phyloP scores from a whole-genome alignment of 345 rosid species.

The Citrus glauca region DNA sequence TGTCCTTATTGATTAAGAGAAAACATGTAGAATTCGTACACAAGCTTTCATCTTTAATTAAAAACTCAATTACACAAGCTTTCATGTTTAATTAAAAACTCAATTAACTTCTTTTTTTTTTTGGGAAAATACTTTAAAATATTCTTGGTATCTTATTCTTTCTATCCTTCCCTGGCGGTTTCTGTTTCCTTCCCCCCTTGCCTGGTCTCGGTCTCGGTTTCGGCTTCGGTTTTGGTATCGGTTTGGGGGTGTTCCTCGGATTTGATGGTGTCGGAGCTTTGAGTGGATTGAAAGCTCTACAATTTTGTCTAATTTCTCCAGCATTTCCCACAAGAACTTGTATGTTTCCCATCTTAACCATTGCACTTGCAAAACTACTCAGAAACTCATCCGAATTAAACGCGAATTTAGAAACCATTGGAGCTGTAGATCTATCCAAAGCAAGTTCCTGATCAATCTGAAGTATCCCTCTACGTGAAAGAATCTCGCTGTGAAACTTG shows the following conservation, averaged over 20 bases:
- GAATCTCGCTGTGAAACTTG: slow-evolving; percentile 38
- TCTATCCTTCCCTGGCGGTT: background rate
- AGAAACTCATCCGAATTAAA: slow-evolving; percentile 26
- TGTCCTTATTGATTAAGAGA: no score
- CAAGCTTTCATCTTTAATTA: no score
- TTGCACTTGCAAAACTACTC: slow-evolving; percentile 48
- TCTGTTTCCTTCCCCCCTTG: background rate
- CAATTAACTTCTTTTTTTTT: no score
- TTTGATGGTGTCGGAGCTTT: background rate
- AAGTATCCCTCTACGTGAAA: slow-evolving; percentile 45
- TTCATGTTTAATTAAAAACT: no score
- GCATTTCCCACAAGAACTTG: slow-evolving; percentile 48
- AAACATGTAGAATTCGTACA: no score
- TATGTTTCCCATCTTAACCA: slow-evolving; percentile 54
- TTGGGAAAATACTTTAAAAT: no score
- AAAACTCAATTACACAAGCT: no score
- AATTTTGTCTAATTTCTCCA: slow-evolving; percentile 62
- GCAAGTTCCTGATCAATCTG: slow-evolving; percentile 62
- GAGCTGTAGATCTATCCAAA: slow-evolving; percentile 33
- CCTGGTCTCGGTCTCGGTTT: background rate
- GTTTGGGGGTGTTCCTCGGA: background rate
- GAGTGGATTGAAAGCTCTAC: slow-evolving; percentile 42
- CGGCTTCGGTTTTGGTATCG: no score
- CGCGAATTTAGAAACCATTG: slow-evolving; percentile 43
- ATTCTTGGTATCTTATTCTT: background rate